Evolutionary conservation across 495 filamentous ascomycete species (phyloP).

Genomic region (Aspergillus homomorphus): DNA sequence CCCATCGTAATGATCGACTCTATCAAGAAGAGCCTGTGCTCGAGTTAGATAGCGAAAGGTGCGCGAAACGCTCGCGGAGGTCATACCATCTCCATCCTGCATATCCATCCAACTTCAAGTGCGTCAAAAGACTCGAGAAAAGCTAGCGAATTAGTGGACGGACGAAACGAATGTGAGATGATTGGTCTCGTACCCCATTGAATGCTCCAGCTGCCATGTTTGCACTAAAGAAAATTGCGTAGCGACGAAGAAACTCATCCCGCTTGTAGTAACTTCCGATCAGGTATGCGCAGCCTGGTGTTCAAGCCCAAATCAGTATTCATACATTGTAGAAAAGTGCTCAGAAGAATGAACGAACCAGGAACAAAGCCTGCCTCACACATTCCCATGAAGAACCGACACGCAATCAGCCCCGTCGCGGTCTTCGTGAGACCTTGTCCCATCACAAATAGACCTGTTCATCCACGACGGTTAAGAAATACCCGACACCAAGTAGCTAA

Average conservation of each 20-base stretch:
- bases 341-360: constrained; percentile 26
- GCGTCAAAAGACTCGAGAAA: constrained; percentile 49
- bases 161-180: neutral
- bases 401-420: constrained; percentile 45
- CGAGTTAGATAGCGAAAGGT: neutral
- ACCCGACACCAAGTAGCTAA: neutral
- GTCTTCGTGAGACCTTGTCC: constrained; percentile 52
- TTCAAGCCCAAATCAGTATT: neutral
- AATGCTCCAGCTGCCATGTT: constrained; percentile 56
- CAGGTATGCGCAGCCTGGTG: constrained; percentile 37
- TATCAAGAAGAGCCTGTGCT: constrained; percentile 23
- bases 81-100: constrained; percentile 30
- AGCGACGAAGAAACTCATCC: constrained; percentile 54
- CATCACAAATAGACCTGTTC: constrained; percentile 39
- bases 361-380: constrained; percentile 56
- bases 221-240: constrained; percentile 55
- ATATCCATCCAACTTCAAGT: constrained; percentile 45
- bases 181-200: constrained; percentile 34
- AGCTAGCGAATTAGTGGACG: constrained; percentile 25
- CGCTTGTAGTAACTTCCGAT: constrained; percentile 58
- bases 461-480: neutral
- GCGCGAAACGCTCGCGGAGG: constrained; percentile 1
- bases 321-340: neutral
- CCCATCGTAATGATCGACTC: constrained; percentile 48
- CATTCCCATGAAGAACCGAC: constrained; percentile 48